Percentiles rank a stretch among this genome's conserved stretches.
Conservation (phyloP, 345 rosid genomes). For the Eucalyptus pumila region DNA sequence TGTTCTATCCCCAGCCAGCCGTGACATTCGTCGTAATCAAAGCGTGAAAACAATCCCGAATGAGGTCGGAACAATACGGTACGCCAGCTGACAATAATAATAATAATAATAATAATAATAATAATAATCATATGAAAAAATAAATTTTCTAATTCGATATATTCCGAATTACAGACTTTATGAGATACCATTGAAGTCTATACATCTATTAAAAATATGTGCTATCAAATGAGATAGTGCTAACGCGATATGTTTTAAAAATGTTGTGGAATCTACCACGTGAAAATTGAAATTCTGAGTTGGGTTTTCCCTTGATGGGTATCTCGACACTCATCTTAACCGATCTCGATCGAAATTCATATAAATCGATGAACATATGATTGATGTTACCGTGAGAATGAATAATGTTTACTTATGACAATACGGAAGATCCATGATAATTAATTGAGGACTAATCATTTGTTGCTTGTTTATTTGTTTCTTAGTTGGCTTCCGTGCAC, state of each 20-base stretch:
- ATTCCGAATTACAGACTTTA: no score
- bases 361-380: rapidly evolving
- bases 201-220: no score
- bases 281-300: no score
- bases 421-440: rapidly evolving
- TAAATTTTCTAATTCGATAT: no score
- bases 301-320: not conserved
- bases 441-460: rapidly evolving
- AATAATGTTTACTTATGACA: not conserved
- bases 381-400: not conserved
- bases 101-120: no score
- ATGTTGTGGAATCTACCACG: no score
- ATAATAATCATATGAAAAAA: no score
- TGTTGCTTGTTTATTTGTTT: not conserved
- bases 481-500: rapidly evolving
- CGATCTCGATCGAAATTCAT: not conserved
- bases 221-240: no score
- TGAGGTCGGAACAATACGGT: not conserved
- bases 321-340: not conserved
- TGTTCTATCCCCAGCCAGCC: not conserved
- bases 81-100: not conserved
- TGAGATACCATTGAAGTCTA: no score
- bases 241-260: no score
- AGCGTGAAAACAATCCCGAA: no score
- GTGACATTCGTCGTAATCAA: no score